phyloP scores from a whole-genome alignment of 805 yeast species.

The Starmera quercuum region DNA sequence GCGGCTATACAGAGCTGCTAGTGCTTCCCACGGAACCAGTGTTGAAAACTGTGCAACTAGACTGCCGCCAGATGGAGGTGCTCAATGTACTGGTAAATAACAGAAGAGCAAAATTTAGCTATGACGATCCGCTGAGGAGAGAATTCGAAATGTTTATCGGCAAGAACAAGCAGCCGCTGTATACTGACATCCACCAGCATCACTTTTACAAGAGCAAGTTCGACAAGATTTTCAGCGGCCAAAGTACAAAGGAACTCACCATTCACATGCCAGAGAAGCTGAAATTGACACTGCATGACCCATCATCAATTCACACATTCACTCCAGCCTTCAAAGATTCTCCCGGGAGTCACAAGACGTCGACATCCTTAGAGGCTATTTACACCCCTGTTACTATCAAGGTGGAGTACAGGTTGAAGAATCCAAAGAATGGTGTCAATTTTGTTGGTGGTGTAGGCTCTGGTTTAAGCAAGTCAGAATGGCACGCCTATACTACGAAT shows the following conservation, averaged over 20 bases:
- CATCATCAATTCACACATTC: conserved; percentile 24
- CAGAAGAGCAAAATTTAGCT: conserved; percentile 44
- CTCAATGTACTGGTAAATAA: conserved; percentile 59
- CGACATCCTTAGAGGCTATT: conserved; percentile 30
- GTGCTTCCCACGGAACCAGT: conserved; percentile 60
- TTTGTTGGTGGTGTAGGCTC: conserved; percentile 60
- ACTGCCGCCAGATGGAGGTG: conserved; percentile 70
- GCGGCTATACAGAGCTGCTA: conserved; percentile 79
- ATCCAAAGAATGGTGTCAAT: conserved; percentile 66
- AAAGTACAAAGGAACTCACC: conserved; percentile 55
- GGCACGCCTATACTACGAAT: conserved; percentile 87
- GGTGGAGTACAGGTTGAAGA: conserved; percentile 56
- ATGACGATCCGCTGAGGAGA: conserved; percentile 42
- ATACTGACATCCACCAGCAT: conserved; percentile 39
- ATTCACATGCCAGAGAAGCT: conserved; percentile 61
- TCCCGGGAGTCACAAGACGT: conserved; percentile 24
- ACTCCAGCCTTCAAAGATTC: conserved; percentile 34
- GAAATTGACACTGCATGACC: conserved; percentile 51
- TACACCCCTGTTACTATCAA: conserved; percentile 70
- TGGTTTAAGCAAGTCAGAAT: conserved; percentile 31
- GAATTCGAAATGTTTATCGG: conserved; percentile 27
- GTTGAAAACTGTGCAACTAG: conserved; percentile 57
- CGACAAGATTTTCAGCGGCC: conserved; percentile 43
- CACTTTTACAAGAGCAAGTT: conserved; percentile 48
- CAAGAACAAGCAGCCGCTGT: conserved; percentile 9